These are phyloP conservation scores for Posidonia oceanica DNA, from an alignment of 116 monocot species.

Conservation along the genomic window DNA sequence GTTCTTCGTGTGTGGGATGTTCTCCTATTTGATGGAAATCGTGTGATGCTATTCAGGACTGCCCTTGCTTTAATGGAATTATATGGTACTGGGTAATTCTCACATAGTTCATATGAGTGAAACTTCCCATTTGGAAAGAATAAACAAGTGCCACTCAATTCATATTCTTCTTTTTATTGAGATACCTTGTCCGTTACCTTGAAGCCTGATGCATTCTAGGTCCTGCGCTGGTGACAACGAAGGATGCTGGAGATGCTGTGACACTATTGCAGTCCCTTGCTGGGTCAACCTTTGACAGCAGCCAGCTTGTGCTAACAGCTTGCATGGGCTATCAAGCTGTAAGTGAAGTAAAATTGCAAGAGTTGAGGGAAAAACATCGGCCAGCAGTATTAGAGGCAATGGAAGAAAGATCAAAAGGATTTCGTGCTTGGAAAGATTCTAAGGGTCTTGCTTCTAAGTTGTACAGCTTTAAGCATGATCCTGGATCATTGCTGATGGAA, in stretches of 20 bases:
- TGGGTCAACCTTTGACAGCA: slow-evolving; percentile 96
- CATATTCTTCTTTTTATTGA: neutral
- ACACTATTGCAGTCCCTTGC: slow-evolving; percentile 84
- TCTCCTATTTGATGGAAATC: slow-evolving; percentile 92
- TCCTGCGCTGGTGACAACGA: slow-evolving; percentile 83
- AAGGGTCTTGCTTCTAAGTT: slow-evolving; percentile 73
- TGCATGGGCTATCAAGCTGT: slow-evolving; percentile 95
- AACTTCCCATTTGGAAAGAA: neutral
- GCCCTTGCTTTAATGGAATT: slow-evolving; percentile 91
- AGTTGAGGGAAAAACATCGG: slow-evolving; percentile 64
- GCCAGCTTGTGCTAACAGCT: slow-evolving; percentile 94
- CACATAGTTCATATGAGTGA: neutral
- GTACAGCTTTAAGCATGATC: slow-evolving; percentile 76
- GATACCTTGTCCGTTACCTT: neutral
- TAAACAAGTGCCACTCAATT: neutral
- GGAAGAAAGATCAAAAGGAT: slow-evolving; percentile 75
- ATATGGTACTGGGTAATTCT: slow-evolving; percentile 65
- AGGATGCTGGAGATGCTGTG: slow-evolving; percentile 96
- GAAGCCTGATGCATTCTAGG: slow-evolving; percentile 30
- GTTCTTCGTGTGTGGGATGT: slow-evolving; percentile 99
- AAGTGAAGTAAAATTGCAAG: slow-evolving; percentile 51
- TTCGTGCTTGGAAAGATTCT: slow-evolving; percentile 55
- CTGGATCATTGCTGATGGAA: slow-evolving; percentile 24
- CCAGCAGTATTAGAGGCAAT: slow-evolving; percentile 59
- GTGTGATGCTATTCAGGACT: slow-evolving; percentile 86